Conservation (phyloP, 2,329 filamentous ascomycete species). For the Colletotrichum tropicale region DNA sequence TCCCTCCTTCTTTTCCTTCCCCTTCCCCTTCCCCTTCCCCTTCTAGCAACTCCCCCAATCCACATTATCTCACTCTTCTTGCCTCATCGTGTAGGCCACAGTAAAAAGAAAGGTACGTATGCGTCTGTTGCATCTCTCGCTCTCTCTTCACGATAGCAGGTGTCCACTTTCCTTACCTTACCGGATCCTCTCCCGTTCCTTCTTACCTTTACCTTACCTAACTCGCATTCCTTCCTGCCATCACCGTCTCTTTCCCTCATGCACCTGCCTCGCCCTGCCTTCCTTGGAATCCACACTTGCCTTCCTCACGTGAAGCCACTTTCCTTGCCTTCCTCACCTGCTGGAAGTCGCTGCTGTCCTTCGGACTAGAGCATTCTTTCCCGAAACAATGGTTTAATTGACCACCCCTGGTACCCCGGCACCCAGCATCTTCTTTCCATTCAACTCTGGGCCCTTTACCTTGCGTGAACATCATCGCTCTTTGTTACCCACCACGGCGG, state of each 20-base stretch:
- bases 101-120: neutral
- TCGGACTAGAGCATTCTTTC: neutral
- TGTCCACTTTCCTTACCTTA: neutral
- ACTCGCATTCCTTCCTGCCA: neutral
- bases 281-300: neutral
- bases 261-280: neutral
- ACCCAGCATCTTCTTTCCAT: neutral
- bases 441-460: neutral
- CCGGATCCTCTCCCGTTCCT: neutral
- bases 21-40: neutral
- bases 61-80: neutral
- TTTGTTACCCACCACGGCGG: neutral
- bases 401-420: neutral
- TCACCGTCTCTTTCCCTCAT: neutral
- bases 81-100: neutral
- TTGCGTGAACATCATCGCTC: neutral
- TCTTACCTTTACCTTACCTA: neutral
- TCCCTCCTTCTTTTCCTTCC: neutral
- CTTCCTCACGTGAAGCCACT: neutral
- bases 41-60: neutral
- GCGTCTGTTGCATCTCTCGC: neutral
- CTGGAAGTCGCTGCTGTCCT: neutral
- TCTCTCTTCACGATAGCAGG: neutral
- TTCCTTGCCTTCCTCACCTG: neutral
- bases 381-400: slow-evolving; percentile 2